Evolutionary conservation across 148 eudicot genomes (phyloP).

Genomic region (Fagopyrum tataricum): DNA sequence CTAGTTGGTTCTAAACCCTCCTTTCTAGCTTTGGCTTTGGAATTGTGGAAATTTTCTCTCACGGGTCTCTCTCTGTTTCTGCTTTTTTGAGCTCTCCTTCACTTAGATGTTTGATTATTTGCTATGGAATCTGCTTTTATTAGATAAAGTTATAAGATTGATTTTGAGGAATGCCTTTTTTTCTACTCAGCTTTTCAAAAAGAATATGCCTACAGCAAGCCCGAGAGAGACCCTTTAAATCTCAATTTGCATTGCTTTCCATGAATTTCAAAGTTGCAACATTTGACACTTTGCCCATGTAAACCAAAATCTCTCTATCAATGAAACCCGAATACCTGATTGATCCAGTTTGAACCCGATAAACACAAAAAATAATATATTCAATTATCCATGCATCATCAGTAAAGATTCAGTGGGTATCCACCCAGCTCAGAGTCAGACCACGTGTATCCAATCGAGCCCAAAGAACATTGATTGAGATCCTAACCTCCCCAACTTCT

Average conservation of each 20-base stretch:
- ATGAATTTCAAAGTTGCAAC: no score
- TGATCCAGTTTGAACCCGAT: no score
- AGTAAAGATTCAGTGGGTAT: background rate
- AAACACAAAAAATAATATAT: background rate
- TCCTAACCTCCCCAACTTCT: background rate
- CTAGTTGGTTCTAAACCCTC: background rate
- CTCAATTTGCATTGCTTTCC: background rate
- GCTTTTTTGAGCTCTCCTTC: conserved; percentile 22
- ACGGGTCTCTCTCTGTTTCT: conserved; percentile 20
- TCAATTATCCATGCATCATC: background rate
- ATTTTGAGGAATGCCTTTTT: conserved; percentile 13
- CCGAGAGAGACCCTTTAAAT: background rate
- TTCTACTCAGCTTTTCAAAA: conserved; percentile 9
- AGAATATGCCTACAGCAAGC: conserved; percentile 9
- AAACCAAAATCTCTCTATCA: no score
- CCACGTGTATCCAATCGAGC: background rate
- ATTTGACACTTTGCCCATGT: no score
- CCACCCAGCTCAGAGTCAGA: background rate
- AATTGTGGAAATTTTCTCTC: conserved; percentile 26
- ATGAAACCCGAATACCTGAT: no score
- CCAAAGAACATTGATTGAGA: background rate
- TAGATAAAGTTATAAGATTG: conserved; percentile 24
- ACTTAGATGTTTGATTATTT: conserved; percentile 25
- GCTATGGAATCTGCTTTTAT: conserved; percentile 48
- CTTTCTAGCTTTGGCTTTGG: conserved; percentile 29